Conservation (phyloP, 2,329 filamentous ascomycete genomes). For the Tolypocladium tropicale region DNA sequence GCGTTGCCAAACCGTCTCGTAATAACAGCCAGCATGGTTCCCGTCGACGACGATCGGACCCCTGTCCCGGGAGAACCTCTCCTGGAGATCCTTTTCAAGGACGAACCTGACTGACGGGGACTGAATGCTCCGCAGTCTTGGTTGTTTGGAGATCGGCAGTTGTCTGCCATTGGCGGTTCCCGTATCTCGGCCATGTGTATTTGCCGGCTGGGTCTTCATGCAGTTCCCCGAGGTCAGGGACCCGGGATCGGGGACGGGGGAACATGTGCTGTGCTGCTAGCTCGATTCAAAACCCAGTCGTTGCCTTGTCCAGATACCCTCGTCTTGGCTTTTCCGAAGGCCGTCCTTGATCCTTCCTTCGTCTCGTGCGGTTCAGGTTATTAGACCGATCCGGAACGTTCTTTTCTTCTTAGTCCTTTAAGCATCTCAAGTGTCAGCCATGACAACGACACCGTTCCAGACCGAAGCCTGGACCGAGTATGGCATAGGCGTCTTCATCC, state of each 20-base stretch:
- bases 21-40: background rate
- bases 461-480: constrained; percentile 34
- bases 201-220: background rate
- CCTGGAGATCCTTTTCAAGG: background rate
- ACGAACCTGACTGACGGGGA: too few relatives aligned
- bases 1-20: background rate
- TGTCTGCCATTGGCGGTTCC: background rate
- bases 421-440: background rate
- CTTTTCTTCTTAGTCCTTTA: background rate
- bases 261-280: background rate
- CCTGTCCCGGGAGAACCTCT: background rate
- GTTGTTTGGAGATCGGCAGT: background rate
- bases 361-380: background rate
- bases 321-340: background rate
- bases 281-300: background rate
- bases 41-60: background rate
- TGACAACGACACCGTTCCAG: constrained; percentile 29
- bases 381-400: background rate
- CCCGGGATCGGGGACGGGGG: background rate
- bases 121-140: too few relatives aligned
- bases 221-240: background rate
- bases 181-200: background rate
- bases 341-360: background rate
- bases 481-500: constrained; percentile 23
- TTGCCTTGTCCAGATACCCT: background rate